These are phyloP conservation scores for Castanea sativa DNA, from an alignment of 306 rosid species.

Conservation along the genomic window DNA sequence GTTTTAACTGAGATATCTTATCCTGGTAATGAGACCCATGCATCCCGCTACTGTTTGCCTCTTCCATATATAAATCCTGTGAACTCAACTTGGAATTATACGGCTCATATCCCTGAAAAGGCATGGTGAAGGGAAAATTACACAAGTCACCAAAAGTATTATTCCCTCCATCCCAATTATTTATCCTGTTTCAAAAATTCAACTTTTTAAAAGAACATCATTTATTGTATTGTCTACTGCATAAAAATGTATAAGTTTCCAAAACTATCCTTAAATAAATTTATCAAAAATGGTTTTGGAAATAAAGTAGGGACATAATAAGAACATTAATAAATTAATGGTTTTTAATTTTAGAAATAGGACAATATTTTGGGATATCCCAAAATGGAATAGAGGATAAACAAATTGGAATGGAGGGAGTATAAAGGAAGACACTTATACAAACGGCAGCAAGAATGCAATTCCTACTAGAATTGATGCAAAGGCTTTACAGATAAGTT, in stretches of 20 bases:
- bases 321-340: too few species aligned
- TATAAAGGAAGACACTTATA: background rate
- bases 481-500: slow-evolving; percentile 1
- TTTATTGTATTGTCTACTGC: too few species aligned
- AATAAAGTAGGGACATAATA: too few species aligned
- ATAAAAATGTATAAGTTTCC: too few species aligned
- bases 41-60: slow-evolving; percentile 44
- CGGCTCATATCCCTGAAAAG: slow-evolving; percentile 59
- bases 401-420: background rate
- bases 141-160: background rate
- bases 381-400: too few species aligned
- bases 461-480: slow-evolving; percentile 2
- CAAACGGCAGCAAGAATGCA: background rate
- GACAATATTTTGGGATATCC: too few species aligned
- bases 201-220: background rate
- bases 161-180: too few species aligned
- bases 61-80: slow-evolving; percentile 56
- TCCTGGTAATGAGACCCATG: slow-evolving; percentile 57
- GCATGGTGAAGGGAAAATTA: slow-evolving; percentile 20
- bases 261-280: too few species aligned
- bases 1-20: slow-evolving; percentile 45
- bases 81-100: slow-evolving; percentile 57
- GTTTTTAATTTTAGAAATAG: too few species aligned
- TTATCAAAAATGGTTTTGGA: too few species aligned
- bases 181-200: too few species aligned